phyloP scores from a whole-genome alignment of 2,329 filamentous ascomycete genomes.

The Fusarium floridanum region DNA sequence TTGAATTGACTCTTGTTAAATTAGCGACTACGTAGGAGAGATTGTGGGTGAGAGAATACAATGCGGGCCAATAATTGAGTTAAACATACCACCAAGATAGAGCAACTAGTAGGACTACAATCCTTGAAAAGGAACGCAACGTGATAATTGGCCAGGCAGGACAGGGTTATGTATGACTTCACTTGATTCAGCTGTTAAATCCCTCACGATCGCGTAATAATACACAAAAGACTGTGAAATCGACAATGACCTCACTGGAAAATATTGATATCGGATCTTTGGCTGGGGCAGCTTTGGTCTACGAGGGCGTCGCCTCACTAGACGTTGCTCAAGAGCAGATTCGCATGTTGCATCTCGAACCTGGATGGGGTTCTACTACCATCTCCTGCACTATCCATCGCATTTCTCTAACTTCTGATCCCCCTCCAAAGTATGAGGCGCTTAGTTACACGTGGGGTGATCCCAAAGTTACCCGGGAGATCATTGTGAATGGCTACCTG shows the following conservation, averaged over 20 bases:
- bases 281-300: not conserved
- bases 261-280: not conserved
- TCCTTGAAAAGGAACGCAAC: not conserved
- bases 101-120: not conserved
- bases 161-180: not conserved
- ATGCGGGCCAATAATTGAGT: not conserved
- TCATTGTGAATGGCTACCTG: not conserved
- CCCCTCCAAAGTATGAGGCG: not conserved
- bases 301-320: not conserved
- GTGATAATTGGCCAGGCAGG: not conserved
- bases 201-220: not conserved
- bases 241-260: not conserved
- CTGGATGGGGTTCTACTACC: not conserved
- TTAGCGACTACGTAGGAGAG: not conserved
- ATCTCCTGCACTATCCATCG: not conserved
- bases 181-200: not conserved
- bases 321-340: not conserved
- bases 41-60: not conserved
- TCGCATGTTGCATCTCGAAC: not conserved
- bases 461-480: not conserved
- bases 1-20: not conserved
- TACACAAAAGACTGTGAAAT: not conserved
- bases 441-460: not conserved
- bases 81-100: not conserved
- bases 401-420: not conserved